Evolutionary conservation across 2,329 filamentous ascomycete genomes (phyloP).

Genomic region (Aspergillus tanneri): DNA sequence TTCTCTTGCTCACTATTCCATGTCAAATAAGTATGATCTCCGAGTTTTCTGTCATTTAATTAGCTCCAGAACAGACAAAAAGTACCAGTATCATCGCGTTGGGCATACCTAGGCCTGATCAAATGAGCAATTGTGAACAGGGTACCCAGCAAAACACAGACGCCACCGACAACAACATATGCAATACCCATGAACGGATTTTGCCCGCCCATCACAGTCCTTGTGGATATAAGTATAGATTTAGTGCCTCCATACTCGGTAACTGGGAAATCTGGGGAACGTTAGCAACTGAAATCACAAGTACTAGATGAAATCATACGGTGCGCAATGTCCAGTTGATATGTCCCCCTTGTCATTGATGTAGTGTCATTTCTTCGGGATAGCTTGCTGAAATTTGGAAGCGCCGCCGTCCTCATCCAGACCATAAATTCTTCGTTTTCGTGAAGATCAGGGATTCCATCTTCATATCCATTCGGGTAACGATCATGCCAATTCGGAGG

Average conservation of each 20-base stretch:
- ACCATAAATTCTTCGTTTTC: slow-evolving; percentile 86
- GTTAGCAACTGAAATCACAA: slow-evolving; percentile 13
- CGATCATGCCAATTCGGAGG: slow-evolving; percentile 80
- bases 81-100: neutral
- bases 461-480: slow-evolving; percentile 70
- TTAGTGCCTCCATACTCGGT: slow-evolving; percentile 80
- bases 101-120: slow-evolving; percentile 80
- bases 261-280: slow-evolving; percentile 71
- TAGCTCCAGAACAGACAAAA: no score
- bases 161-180: slow-evolving; percentile 88
- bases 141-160: slow-evolving; percentile 84
- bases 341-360: slow-evolving; percentile 67
- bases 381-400: slow-evolving; percentile 93
- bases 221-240: slow-evolving; percentile 82
- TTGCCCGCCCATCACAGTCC: slow-evolving; percentile 88
- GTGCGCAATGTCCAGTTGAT: slow-evolving; percentile 73
- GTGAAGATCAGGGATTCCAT: slow-evolving; percentile 68
- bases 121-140: slow-evolving; percentile 89
- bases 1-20: slow-evolving; percentile 77
- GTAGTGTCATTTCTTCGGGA: slow-evolving; percentile 75
- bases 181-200: slow-evolving; percentile 96
- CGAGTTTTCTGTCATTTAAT: slow-evolving; percentile 72
- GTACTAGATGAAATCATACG: slow-evolving; percentile 61
- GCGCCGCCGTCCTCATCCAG: slow-evolving; percentile 96
- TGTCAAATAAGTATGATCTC: slow-evolving; percentile 94